A percentile compares a stretch with the other conserved stretches of the same genome.
phyloP scores from a whole-genome alignment of 768 basidiomycete species.

The Boletus vermiculosoides region DNA sequence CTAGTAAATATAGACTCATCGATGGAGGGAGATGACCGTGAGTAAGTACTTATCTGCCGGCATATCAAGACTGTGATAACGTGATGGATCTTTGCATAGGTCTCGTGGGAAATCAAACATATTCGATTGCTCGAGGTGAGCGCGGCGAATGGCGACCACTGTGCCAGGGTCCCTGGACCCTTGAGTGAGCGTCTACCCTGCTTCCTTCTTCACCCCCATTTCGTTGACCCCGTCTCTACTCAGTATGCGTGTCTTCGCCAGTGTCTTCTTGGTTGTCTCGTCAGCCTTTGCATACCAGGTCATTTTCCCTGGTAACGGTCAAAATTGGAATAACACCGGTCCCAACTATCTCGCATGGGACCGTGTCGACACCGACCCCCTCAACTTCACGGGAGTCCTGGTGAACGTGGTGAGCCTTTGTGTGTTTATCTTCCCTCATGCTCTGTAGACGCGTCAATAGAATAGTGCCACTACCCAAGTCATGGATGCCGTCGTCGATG shows the following conservation, averaged over 20 bases:
- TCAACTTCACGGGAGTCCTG: slow-evolving; percentile 68
- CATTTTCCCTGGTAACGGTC: slow-evolving; percentile 43
- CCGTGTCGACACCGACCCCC: slow-evolving; percentile 62
- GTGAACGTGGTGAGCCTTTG: slow-evolving; percentile 51
- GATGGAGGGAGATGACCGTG: background rate
- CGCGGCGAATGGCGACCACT: slow-evolving; percentile 7
- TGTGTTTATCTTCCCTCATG: background rate
- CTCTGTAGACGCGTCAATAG: slow-evolving; percentile 27
- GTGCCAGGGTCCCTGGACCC: background rate
- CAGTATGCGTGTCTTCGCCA: slow-evolving; percentile 44
- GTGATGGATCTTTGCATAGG: background rate
- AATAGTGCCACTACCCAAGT: slow-evolving; percentile 42
- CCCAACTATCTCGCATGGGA: slow-evolving; percentile 58
- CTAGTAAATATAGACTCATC: background rate
- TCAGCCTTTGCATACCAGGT: slow-evolving; percentile 65
- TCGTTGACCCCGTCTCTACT: background rate
- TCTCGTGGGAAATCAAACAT: slow-evolving; percentile 24
- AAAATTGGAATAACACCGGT: slow-evolving; percentile 60
- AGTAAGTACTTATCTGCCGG: slow-evolving; percentile 3
- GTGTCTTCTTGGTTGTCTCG: slow-evolving; percentile 50
- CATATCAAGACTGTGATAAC: background rate
- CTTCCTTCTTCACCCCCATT: background rate
- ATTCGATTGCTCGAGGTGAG: background rate
- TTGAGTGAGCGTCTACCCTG: slow-evolving; percentile 1
- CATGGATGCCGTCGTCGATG: slow-evolving; percentile 55